Evolutionary conservation across 768 basidiomycete genomes (phyloP).

Genomic region (Lentinula edodes): DNA sequence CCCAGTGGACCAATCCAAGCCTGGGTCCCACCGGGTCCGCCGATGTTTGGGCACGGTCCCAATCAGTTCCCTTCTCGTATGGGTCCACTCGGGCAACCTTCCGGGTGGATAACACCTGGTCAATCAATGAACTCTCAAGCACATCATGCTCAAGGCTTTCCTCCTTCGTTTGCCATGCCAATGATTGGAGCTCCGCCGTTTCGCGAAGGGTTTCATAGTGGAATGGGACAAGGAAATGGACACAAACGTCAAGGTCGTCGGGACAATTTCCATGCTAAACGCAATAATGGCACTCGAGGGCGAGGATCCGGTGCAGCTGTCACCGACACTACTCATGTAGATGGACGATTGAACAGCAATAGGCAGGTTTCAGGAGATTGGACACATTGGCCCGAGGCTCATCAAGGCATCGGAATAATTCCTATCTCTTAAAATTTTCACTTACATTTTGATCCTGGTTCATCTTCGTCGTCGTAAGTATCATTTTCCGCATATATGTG

Average conservation of each 20-base stretch:
- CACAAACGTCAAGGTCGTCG: constrained; percentile 1
- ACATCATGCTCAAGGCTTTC: background rate
- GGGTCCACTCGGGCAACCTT: background rate
- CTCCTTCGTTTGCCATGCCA: background rate
- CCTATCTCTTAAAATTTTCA: background rate
- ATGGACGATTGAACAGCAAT: background rate
- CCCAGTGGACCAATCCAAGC: background rate
- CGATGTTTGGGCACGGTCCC: background rate
- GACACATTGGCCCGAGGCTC: background rate
- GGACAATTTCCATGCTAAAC: background rate
- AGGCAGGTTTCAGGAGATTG: background rate
- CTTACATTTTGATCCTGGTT: background rate
- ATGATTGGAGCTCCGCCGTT: constrained; percentile 1
- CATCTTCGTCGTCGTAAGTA: background rate
- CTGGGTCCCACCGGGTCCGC: background rate
- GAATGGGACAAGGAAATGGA: background rate
- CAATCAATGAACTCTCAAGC: background rate
- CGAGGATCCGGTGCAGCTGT: background rate
- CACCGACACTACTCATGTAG: background rate
- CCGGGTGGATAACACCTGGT: background rate
- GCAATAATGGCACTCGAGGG: background rate
- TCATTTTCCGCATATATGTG: background rate
- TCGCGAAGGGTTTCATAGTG: background rate
- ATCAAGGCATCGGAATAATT: background rate
- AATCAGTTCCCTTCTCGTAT: background rate